These are phyloP conservation scores for Chytriomyces sp. DNA, from an alignment of 192 early-diverging fungal genomes.

Conservation along the genomic window DNA sequence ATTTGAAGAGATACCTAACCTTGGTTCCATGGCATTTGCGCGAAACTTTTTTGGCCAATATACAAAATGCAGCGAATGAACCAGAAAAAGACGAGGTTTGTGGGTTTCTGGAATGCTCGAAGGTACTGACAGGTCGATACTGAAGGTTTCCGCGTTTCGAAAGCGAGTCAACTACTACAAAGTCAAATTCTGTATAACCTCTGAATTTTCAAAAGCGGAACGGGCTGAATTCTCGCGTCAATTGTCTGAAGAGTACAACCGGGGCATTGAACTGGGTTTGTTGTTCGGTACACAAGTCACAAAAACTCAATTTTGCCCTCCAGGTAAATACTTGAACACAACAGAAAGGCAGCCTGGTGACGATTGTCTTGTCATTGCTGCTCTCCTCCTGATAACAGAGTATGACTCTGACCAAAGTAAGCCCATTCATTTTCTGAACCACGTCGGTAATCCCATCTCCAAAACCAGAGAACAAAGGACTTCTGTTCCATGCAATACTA, in stretches of 20 bases:
- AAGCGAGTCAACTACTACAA: constrained; percentile 28
- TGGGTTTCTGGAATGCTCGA: not conserved
- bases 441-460: not conserved
- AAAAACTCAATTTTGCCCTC: not conserved
- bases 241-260: constrained; percentile 46
- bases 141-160: constrained; percentile 16
- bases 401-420: constrained; percentile 35
- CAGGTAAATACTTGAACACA: constrained; percentile 52
- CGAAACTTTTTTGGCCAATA: not conserved
- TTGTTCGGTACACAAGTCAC: not conserved
- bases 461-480: not conserved
- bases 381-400: constrained; percentile 58
- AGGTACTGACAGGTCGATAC: constrained; percentile 20
- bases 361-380: constrained; percentile 71
- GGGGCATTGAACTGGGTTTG: constrained; percentile 52
- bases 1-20: constrained; percentile 62
- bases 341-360: constrained; percentile 80
- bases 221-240: constrained; percentile 26
- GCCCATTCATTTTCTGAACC: not conserved
- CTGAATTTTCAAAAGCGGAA: not conserved
- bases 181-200: not conserved
- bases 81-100: not conserved
- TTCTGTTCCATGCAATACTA: constrained; percentile 47
- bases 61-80: not conserved
- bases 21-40: not conserved